Evolutionary conservation across 139 green algal genomes (phyloP).

Genomic region (Closterium sp.): DNA sequence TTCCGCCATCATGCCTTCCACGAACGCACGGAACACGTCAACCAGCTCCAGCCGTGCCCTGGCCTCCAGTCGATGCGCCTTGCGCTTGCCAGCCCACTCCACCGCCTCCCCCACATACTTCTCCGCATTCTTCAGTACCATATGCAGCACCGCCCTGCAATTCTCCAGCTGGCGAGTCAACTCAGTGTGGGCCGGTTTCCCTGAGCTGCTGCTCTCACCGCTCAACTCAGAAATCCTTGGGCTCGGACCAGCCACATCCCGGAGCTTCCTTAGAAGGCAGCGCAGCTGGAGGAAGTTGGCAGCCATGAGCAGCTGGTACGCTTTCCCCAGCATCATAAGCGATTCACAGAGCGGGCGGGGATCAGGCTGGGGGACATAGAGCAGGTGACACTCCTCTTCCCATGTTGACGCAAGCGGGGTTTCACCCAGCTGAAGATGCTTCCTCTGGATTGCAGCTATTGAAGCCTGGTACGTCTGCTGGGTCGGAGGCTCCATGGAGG

Average conservation of each 20-base stretch:
- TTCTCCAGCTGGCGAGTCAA: background rate
- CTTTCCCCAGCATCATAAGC: background rate
- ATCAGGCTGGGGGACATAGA: background rate
- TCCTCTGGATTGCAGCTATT: background rate
- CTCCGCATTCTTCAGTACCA: background rate
- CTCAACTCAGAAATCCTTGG: no score
- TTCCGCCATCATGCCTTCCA: constrained; percentile 5
- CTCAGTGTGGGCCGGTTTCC: no score
- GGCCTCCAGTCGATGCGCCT: background rate
- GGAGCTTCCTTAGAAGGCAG: background rate
- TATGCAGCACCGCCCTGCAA: background rate
- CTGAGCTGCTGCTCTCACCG: no score
- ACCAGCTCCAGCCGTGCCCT: background rate
- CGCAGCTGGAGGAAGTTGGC: background rate
- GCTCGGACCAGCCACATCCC: no score
- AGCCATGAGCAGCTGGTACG: background rate
- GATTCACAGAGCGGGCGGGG: background rate
- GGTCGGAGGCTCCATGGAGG: background rate
- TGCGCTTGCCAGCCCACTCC: background rate
- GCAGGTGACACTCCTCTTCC: background rate
- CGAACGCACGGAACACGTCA: background rate
- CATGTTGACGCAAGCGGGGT: background rate
- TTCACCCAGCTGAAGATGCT: background rate
- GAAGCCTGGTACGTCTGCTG: background rate
- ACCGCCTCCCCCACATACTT: background rate